phyloP scores from a whole-genome alignment of 164 flowering plant species.

The Brasenia schreberi region DNA sequence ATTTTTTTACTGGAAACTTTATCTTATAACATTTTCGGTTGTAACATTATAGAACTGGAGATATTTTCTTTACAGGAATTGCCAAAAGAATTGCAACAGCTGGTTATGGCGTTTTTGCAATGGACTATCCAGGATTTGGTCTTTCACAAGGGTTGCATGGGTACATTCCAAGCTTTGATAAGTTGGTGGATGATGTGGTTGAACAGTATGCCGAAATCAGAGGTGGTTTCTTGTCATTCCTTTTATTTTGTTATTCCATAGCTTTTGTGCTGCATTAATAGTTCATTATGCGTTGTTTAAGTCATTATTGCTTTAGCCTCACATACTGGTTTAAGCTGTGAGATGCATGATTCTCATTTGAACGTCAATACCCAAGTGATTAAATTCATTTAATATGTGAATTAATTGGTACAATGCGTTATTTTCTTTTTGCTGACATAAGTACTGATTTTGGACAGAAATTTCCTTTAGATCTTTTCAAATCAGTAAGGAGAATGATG shows the following conservation, averaged over 20 bases:
- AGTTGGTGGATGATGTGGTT: slow-evolving; percentile 54
- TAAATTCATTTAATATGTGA: no score
- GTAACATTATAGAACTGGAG: neutral
- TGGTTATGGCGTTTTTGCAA: slow-evolving; percentile 86
- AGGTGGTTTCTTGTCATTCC: slow-evolving; percentile 24
- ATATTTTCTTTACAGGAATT: slow-evolving; percentile 42
- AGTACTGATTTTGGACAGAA: no score
- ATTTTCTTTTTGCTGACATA: no score
- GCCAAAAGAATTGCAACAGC: slow-evolving; percentile 68
- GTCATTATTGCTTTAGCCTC: neutral
- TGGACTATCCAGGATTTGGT: slow-evolving; percentile 92
- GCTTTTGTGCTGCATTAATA: neutral
- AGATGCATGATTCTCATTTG: neutral
- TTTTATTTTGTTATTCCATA: no score
- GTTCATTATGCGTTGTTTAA: neutral
- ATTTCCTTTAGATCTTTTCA: no score
- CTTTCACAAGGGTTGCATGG: slow-evolving; percentile 95
- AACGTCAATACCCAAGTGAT: no score
- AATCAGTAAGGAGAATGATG: no score
- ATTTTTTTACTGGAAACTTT: no score
- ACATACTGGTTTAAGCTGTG: neutral
- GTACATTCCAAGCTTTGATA: slow-evolving; percentile 71
- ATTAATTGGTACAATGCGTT: no score
- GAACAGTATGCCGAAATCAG: slow-evolving; percentile 59
- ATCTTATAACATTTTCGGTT: neutral